These are phyloP conservation scores for Fomes fomentarius DNA, from an alignment of 1,284 basidiomycete species.

Conservation along the genomic window DNA sequence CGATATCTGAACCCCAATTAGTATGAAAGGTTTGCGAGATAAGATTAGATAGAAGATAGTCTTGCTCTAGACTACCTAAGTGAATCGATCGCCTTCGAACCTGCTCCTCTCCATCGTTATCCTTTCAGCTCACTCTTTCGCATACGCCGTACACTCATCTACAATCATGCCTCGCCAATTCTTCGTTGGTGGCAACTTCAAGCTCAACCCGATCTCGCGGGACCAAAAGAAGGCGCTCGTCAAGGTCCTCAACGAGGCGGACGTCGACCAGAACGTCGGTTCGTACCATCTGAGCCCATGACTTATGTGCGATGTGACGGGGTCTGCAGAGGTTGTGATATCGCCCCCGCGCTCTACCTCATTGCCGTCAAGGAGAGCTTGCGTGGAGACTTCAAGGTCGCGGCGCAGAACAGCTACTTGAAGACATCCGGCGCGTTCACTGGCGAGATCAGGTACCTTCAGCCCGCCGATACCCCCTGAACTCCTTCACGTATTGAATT, in stretches of 20 bases:
- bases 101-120: neutral
- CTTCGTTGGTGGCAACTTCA: constrained; percentile 96
- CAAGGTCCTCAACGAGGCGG: constrained; percentile 72
- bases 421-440: constrained; percentile 92
- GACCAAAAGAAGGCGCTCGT: constrained; percentile 70
- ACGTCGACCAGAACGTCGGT: constrained; percentile 79
- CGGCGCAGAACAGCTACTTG: constrained; percentile 93
- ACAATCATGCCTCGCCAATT: constrained; percentile 74
- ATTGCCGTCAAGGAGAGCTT: constrained; percentile 65
- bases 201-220: constrained; percentile 84
- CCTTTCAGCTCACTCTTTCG: neutral
- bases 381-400: constrained; percentile 70
- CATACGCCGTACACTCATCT: neutral
- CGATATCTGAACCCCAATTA: no score
- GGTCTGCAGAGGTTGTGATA: constrained; percentile 81
- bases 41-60: neutral
- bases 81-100: constrained; percentile 15
- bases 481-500: neutral
- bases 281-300: constrained; percentile 28
- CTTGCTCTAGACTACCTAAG: constrained; percentile 12
- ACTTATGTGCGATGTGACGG: neutral
- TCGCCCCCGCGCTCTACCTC: constrained; percentile 91
- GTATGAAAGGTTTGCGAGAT: no score
- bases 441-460: constrained; percentile 83
- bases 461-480: neutral